Evolutionary conservation across 306 rosid genomes (phyloP), one percentile per base, ranked within the genome.

Genomic region (Leucaena leucocephala): DNA sequence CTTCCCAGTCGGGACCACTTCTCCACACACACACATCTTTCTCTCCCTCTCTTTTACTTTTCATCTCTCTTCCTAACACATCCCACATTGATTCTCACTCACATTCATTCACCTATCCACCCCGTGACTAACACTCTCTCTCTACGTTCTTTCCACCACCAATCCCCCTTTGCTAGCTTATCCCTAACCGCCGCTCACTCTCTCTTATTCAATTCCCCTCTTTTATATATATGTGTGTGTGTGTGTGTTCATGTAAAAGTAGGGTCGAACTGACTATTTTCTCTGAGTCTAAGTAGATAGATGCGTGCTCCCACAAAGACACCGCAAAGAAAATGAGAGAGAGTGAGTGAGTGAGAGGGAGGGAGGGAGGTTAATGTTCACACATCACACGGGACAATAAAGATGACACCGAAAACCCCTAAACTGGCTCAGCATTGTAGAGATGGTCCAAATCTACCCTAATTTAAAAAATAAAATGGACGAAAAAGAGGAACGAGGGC

Each of bases 1-100:
- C 59, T 65, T 38, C n/a, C 46, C 2, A 2, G 38, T 38, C 22
- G 70, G 22, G 90, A 87, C 93, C 96, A 89, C 91, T 81, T 68
- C 77, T 85, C 83, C 54, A 73, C 39, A 36, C 27, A 36, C 27
- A 27, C 27, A 27, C 27, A 27, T 27, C 27, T 27, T 27, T 27
- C 27, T 27, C 84, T 84, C 71, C 68, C 62, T 40, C 80, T 40
- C 72, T 80, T 83, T 80, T 74, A 81, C 84, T 69, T 76, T 76
- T 70, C 82, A 55, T 82, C 78, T 43, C 49, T 12, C 15, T 69
- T 43, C 68, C 21, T 70, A 78, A 68, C 72, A n/a, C 8, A 7
- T n/a, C 65, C 74, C 14, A 12, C 7, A 61, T 61, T 67, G 43
- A 33, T 4, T 66, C 17, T 80, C 71, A 0, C 27, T 27, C 27